A percentile compares a stretch with the other conserved stretches of the same genome.
These are phyloP conservation scores for Boletus fagicola DNA, from an alignment of 768 basidiomycete genomes.

Conservation along the genomic window DNA sequence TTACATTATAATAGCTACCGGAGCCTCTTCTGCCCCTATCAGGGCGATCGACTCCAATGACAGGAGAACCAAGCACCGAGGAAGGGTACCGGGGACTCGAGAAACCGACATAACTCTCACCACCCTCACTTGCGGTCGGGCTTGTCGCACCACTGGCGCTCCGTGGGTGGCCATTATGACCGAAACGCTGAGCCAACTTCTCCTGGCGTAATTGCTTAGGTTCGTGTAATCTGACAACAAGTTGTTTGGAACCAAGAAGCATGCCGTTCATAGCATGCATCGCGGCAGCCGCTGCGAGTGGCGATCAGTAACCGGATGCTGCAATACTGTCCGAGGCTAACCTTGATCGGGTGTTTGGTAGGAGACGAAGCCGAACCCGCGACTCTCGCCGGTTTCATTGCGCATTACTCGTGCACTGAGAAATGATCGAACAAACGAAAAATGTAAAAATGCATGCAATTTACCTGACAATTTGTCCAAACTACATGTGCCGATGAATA, in stretches of 20 bases:
- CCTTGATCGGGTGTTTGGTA: slow-evolving; percentile 84
- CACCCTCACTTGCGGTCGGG: slow-evolving; percentile 78
- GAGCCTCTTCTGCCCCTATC: slow-evolving; percentile 73
- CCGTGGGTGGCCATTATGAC: slow-evolving; percentile 75
- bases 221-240: slow-evolving; percentile 87
- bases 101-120: slow-evolving; percentile 73
- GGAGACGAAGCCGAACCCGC: slow-evolving; percentile 91
- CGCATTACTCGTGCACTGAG: slow-evolving; percentile 90
- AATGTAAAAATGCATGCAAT: not conserved
- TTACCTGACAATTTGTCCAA: slow-evolving; percentile 87
- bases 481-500: slow-evolving; percentile 43
- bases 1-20: slow-evolving; percentile 83
- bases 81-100: slow-evolving; percentile 64
- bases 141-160: slow-evolving; percentile 82
- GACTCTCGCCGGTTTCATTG: slow-evolving; percentile 75
- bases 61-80: slow-evolving; percentile 54
- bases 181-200: slow-evolving; percentile 82
- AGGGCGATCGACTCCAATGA: slow-evolving; percentile 52
- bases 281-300: slow-evolving; percentile 59
- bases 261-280: slow-evolving; percentile 80
- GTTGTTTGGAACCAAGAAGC: slow-evolving; percentile 66
- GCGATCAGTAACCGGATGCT: slow-evolving; percentile 1
- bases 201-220: slow-evolving; percentile 90
- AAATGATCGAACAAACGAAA: not conserved
- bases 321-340: slow-evolving; percentile 24